Evolutionary conservation across 805 yeast genomes (phyloP), one percentile per base, ranked within the genome.

Genomic region (Metschnikowia kunwiensis): DNA sequence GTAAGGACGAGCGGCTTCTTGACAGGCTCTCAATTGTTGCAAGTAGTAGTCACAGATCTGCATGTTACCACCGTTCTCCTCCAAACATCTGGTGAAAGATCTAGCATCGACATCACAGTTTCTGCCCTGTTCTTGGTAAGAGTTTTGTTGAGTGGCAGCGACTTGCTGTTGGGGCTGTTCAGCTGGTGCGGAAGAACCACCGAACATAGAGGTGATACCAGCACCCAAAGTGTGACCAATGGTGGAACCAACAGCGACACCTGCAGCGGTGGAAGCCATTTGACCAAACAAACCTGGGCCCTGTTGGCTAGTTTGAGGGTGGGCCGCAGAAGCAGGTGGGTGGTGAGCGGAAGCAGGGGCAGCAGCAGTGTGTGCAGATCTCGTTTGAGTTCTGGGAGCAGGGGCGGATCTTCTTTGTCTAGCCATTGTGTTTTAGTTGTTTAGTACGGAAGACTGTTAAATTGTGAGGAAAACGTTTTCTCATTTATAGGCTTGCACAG

Each of bases 191-290:
- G 79, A 62, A 24, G 86, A 76, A 38, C 95, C 95, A 36, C 95
- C 87, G 55, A 91, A 91, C 76, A 93, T 66, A 33, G 86, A 75
- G 33, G 95, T 80, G 53, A 93, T 70, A 55, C 97, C 97, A 45
- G 95, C 95, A 68, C 97, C 97, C 41, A 91, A 51, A 26, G 97
- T 87, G 74, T 93, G 98, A 45, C 98, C 98, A 37, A 91, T 81
- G 44, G 97, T 82, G 34, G 96, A 86, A 55, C 98, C 98, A 39
- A 93, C 97, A 36, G 97, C 98, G 29, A 93, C 98, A 80, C 98
- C 98, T 32, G 97, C 98, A 38, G 98, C 98, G 32, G 98, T 93
- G 31, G 95, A 74, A 25, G 97, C 97, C 98, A 93, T 93, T 69
- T 93, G 95, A 42, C 91, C 85, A 55, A 91, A 89, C 60, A 91